Percentiles rank a stretch among this genome's conserved stretches.
Conservation (phyloP, 805 yeast genomes). For the Yamadazyma nakazawae region DNA sequence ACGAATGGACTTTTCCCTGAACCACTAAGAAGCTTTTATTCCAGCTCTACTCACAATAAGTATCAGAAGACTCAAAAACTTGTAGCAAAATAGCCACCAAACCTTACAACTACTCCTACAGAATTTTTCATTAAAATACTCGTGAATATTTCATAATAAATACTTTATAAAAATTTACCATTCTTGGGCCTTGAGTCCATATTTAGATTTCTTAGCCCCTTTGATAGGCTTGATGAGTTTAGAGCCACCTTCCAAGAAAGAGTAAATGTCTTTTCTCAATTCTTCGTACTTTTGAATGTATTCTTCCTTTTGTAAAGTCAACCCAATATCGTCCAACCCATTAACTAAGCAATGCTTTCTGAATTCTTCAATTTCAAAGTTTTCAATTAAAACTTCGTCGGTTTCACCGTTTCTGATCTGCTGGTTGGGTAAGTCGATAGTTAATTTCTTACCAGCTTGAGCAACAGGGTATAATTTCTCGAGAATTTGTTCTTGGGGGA, state of each 20-base stretch:
- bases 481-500: slow-evolving; percentile 73
- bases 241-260: slow-evolving; percentile 91
- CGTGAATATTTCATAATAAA: slow-evolving; percentile 3
- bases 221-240: slow-evolving; percentile 59
- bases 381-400: slow-evolving; percentile 61
- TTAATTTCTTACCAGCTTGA: slow-evolving; percentile 61
- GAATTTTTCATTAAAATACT: background rate
- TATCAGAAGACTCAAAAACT: too few species aligned
- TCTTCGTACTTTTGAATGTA: slow-evolving; percentile 72
- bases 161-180: slow-evolving; percentile 44
- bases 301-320: slow-evolving; percentile 86
- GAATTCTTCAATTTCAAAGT: slow-evolving; percentile 85
- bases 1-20: too few species aligned
- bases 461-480: slow-evolving; percentile 80
- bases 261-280: slow-evolving; percentile 71
- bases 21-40: too few species aligned
- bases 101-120: too few species aligned
- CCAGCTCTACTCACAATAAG: too few species aligned
- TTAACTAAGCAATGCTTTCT: slow-evolving; percentile 93
- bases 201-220: slow-evolving; percentile 66
- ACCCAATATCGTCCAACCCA: slow-evolving; percentile 95
- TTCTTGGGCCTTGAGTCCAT: slow-evolving; percentile 68
- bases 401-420: slow-evolving; percentile 67
- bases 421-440: slow-evolving; percentile 86
- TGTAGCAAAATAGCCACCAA: too few species aligned